A percentile compares a stretch with the other conserved stretches of the same genome.
phyloP scores from a whole-genome alignment of 306 rosid species.

The Gleditsia sinensis region DNA sequence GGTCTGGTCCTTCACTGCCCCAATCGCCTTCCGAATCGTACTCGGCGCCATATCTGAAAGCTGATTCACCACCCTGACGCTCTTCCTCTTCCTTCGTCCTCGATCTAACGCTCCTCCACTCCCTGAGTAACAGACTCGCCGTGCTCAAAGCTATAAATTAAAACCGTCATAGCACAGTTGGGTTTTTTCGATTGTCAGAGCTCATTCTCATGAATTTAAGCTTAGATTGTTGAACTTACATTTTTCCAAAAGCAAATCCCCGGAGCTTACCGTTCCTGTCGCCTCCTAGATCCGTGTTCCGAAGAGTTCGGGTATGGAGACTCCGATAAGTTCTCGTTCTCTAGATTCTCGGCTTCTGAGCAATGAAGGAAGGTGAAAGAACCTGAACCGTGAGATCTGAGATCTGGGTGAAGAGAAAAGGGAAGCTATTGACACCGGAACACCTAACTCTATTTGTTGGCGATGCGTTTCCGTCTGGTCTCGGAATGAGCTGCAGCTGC shows the following conservation, averaged over 20 bases:
- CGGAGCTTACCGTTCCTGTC: conserved; percentile 8
- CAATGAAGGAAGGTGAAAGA: not conserved
- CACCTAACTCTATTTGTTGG: not conserved
- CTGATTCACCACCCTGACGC: not conserved
- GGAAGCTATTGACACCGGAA: conserved; percentile 13
- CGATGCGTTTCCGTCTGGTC: not conserved
- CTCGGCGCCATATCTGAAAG: conserved; percentile 71
- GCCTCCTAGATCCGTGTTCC: conserved; percentile 5
- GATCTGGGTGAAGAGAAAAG: not conserved
- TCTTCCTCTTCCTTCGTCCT: not conserved
- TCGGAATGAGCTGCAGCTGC: not conserved
- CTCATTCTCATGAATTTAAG: not conserved
- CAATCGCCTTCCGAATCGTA: conserved; percentile 97
- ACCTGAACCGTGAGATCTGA: not conserved
- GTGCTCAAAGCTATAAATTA: conserved; percentile 1
- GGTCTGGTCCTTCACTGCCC: conserved; percentile 97
- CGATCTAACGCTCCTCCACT: conserved; percentile 6
- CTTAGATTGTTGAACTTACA: not conserved
- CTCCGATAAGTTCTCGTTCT: not conserved
- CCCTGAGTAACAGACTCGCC: conserved; percentile 13
- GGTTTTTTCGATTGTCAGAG: not conserved
- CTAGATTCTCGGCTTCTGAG: not conserved
- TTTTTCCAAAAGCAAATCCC: conserved; percentile 16
- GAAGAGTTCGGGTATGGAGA: not conserved
- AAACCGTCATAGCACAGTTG: not conserved